Evolutionary conservation across 2,329 filamentous ascomycete species (phyloP), one percentile per base, ranked within the genome.

Genomic region (Zymoseptoria pseudotritici): DNA sequence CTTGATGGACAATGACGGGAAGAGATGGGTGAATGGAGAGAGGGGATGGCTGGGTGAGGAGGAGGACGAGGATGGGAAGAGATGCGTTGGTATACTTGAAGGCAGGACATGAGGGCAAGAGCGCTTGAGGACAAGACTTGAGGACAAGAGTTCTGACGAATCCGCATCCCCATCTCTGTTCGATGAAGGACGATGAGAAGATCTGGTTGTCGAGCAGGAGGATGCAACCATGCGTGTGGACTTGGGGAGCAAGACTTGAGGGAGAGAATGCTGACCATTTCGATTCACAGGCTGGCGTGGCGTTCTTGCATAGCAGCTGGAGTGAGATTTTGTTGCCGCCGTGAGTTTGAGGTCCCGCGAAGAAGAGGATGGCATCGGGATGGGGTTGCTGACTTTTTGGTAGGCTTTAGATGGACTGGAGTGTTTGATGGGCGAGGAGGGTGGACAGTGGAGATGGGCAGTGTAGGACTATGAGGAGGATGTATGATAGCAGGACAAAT

Each of bases 221-320:
- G 21, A 22, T 22, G 21, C 21, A 22, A 22, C 21, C 21, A 22
- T 22, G 2, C 21, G 21, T 22, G 21, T 22, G 21, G 21, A 22
- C 21, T 4, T 22, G 21, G 2, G 21, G 21, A 4, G 4, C 21
- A 22, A 22, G 2, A 24, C 53, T 21, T 50, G 19, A 49, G 50
- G 50, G 54, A 22, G 2, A 31, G 54, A 51, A 54, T 58, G 62
- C 65, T 59, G 54, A 62, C 46, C 49, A 29, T 11, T 3, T 22
- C 8, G 20, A 50, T 50, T 11, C 2, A 24, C 54, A 82, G 79
- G 74, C 78, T 56, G 79, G 79, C 60, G 79, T 82, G 46, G 75
- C 79, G 6, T 82, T 82, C 67, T 66, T 82, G 52, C 76, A 79
- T 68, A 80, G 78, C 71, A 80, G 77, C 73, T 82, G 78, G 78